Conservation (phyloP, 1,139 yeast species). For the Barnettozyma hawaiiensis region DNA sequence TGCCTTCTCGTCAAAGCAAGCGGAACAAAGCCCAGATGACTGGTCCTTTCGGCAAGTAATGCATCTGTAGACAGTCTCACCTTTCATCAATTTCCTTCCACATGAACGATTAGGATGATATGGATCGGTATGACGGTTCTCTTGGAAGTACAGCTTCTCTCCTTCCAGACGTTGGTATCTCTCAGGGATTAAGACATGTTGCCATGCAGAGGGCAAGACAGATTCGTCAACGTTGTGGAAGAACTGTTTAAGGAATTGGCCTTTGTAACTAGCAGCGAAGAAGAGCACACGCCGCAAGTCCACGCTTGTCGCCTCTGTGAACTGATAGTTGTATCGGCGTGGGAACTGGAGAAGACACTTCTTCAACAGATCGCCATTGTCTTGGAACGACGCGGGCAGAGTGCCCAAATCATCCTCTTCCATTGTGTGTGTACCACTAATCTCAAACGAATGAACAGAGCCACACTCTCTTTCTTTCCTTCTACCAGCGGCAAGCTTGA, state of each 20-base stretch:
- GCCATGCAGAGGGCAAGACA: conserved; percentile 28
- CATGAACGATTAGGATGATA: conserved; percentile 70
- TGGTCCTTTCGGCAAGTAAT: conserved; percentile 80
- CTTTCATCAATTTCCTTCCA: conserved; percentile 66
- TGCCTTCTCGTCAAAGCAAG: conserved; percentile 64
- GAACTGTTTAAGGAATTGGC: conserved; percentile 43
- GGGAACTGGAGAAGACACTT: conserved; percentile 24
- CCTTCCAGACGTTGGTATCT: conserved; percentile 21
- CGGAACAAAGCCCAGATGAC: conserved; percentile 78
- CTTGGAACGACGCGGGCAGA: conserved; percentile 8
- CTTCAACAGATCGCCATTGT: conserved; percentile 20
- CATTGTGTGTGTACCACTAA: no score
- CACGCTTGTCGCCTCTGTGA: conserved; percentile 16
- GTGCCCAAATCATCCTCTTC: background rate
- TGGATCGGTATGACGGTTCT: conserved; percentile 36
- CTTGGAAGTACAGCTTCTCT: conserved; percentile 22
- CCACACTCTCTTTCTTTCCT: no score
- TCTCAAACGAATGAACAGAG: no score
- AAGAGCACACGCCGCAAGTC: conserved; percentile 47
- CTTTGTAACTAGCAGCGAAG: conserved; percentile 45
- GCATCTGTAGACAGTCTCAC: conserved; percentile 86
- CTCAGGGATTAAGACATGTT: conserved; percentile 30
- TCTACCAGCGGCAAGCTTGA: no score
- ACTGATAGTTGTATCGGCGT: conserved; percentile 18
- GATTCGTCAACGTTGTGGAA: conserved; percentile 38